These are phyloP conservation scores for Alternaria gaisen DNA, from an alignment of 2,329 filamentous ascomycete genomes.

Conservation along the genomic window DNA sequence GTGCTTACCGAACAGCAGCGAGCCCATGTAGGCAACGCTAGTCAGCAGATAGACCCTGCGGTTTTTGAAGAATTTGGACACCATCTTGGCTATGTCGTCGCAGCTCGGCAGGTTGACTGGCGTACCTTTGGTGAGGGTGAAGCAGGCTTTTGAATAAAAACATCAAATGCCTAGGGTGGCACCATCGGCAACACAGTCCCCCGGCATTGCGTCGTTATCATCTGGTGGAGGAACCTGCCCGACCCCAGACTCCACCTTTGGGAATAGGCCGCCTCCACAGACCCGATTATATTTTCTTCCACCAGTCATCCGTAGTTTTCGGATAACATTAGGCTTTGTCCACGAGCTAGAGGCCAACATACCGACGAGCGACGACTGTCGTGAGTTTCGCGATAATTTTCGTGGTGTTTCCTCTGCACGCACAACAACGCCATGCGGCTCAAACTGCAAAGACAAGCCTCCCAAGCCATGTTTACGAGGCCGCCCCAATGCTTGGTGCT, in stretches of 20 bases:
- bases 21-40: constrained; percentile 20
- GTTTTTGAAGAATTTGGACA: constrained; percentile 19
- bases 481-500: constrained; percentile 14
- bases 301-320: constrained; percentile 5
- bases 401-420: background rate
- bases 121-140: background rate
- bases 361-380: background rate
- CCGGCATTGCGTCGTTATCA: constrained; percentile 9
- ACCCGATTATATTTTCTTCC: constrained; percentile 17
- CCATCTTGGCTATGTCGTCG: constrained; percentile 12
- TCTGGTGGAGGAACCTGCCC: constrained; percentile 9
- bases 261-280: background rate
- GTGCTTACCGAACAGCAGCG: constrained; percentile 15
- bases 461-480: constrained; percentile 9
- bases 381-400: background rate
- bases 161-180: constrained; percentile 2
- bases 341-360: background rate
- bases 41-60: constrained; percentile 18
- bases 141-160: constrained; percentile 8
- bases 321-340: background rate
- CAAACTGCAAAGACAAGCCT: constrained; percentile 8
- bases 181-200: constrained; percentile 4
- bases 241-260: constrained; percentile 18
- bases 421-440: background rate
- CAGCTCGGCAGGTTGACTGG: constrained; percentile 3